Evolutionary conservation across 2,329 filamentous ascomycete species (phyloP), one percentile per base, ranked within the genome.

Genomic region (Beauveria sp.): DNA sequence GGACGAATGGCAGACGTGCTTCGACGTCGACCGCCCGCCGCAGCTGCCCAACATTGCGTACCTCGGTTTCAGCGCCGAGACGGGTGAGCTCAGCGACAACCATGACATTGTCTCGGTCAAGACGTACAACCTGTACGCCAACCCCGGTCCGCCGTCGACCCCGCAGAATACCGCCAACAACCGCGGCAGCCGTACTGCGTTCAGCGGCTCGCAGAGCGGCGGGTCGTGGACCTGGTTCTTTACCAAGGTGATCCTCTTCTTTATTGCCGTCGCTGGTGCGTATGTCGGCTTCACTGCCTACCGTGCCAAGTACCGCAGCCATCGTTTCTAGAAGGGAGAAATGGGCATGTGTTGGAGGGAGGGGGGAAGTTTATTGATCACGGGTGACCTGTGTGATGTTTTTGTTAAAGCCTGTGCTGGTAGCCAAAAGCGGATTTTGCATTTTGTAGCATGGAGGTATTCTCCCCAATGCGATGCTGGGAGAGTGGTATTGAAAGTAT

Each of bases 81-180:
- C 95, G 18, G 95, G 95, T 71, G 93, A 99, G 79, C 85, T 99
- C 67, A 91, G 88, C 76, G 95, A 99, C 78, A 96, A 96, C 81
- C 93, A 97, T 81, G 95, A 99, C 77, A 96, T 99, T 75, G 86
- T 98, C 73, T 89, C 86, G 56, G 84, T 99, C 69, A 81, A 87
- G 66, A 88, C 93, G 62, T 89, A 89, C 80, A 99, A 97, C 75
- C 80, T 99, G 65, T 98, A 98, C 79, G 87, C 83, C 62, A 76
- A 77, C 31, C 78, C 79, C 69, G 84, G 83, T 42, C 77, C 79
- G 58, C 71, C 72, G 38, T 38, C 58, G 28, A 18, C 60, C 31
- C 57, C 73, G 68, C 66, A 74, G 73, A 74, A 26, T 55, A 61
- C 73, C 73, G 63, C 76, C 71, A 64, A 72, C 54, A 63, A 62